Evolutionary conservation across 352 stramenopile genomes (phyloP), one percentile per base, ranked within the genome.

Genomic region (Stephanocyclus meneghinianus): DNA sequence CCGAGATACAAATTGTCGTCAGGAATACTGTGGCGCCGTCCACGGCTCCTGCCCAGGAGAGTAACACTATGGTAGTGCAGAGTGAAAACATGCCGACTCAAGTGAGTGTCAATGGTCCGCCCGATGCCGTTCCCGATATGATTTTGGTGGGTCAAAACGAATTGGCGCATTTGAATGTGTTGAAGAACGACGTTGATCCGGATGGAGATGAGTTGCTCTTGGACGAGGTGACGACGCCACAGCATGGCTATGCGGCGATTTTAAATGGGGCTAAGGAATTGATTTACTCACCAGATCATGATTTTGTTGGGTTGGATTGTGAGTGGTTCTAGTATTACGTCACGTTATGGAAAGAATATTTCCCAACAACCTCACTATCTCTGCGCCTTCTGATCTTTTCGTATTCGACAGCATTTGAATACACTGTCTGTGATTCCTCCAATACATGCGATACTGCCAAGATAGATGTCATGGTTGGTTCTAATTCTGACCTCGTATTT

Each of bases 101-200:
- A 11, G 40, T 29, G 11, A 45, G 3, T 44, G 21, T 35, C 37
- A 68, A 57, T 68, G 4, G n/a, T 40, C n/a, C 60, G n/a, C 64
- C 64, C 9, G 18, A 63, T 40, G 64, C 64, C 10, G 26, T 51
- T 13, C 51, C 64, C 1, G 68, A 76, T 30, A 30, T 61, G 16
- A 62, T 66, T 0, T n/a, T 53, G 6, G 51, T 67, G 10, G 44
- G 56, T 16, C 32, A 53, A 47, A 67, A 66, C 30, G 48, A 66
- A 50, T 50, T 67, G 35, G 60, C 60, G 1, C 60, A 51, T 44
- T 37, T 81, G n/a, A 47, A 70, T 13, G 74, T 81, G 15, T 29
- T 81, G 6, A 44, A 56, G 2, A 81, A 81, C 56, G 74, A 81
- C 59, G 32, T 71, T 13, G 76, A 83, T 83, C 61, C 61, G 5